Base-by-base conservation (phyloP, 2,329 filamentous ascomycete genomes). In the Lachnellula cervina region DNA sequence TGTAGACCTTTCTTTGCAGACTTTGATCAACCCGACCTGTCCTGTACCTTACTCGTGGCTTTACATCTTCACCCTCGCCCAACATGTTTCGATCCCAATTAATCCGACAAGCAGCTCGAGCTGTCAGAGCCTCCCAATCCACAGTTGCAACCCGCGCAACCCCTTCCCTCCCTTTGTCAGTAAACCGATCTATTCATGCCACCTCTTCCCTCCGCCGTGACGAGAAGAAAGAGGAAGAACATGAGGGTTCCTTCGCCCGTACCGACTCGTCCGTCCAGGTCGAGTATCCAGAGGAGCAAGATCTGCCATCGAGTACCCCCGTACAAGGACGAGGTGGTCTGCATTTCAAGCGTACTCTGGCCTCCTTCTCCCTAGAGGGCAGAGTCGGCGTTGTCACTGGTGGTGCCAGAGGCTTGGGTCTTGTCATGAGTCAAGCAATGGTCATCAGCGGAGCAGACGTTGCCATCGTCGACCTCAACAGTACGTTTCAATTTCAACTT, bases 401-500 rank as follows among this genome's bases (percentile, higher is more conserved):
- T 51, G 93, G 92, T 69, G 93, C 93, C 25, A 81, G 92, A 69
- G 93, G 93, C 7, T 74, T 97, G 56, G 93, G 93, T 40, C 77
- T 97, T 59, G 91, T 95, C 64, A 97, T 97, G 88, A 89, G 88
- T 51, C 91, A 96, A 76, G 91, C 89, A 47, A 83, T 96, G 73
- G 88, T 96, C 52, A 86, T 90, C 52, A 94, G 89, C 52, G 93
- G 93, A 51, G 89, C 90, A 9, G 87, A 96, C 71, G 80, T 97
- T 59, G 93, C 93, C 43, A 89, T 97, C 72, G 90, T 97, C 42
- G 93, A 97, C 71, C 78, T 97, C 76, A 96, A 97, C 75, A 88
- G 89, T 93, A 73, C 64, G 84, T 79, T 49, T 43, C 23, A n/a
- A 46, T 40, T 11, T 11, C 16, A 40, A 19, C 35, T 25, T 17